Percentiles rank a stretch among this genome's conserved stretches.
Evolutionary conservation across 1,284 basidiomycete species (phyloP).

Genomic region (Cryptococcus hybrid): DNA sequence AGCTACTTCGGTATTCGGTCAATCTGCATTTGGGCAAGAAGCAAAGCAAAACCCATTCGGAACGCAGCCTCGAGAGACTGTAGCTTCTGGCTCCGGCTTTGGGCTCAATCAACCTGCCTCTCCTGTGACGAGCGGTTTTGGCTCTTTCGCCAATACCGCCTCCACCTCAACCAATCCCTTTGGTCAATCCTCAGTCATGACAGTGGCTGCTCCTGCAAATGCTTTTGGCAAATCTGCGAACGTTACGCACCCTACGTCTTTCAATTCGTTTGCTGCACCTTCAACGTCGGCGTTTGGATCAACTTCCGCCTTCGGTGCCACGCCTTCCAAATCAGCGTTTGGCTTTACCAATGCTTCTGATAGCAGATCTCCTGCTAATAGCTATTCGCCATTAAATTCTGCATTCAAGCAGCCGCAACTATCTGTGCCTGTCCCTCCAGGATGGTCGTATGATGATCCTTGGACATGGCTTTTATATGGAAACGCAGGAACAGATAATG

Average conservation of each 20-base stretch:
- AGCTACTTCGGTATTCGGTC: slow-evolving; percentile 53
- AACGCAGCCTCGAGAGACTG: not conserved
- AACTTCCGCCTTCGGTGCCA: slow-evolving; percentile 13
- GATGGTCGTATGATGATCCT: slow-evolving; percentile 44
- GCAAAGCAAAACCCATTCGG: slow-evolving; percentile 26
- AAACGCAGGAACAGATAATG: slow-evolving; percentile 13
- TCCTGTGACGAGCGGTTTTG: too few species aligned
- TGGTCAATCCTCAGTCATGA: too few species aligned
- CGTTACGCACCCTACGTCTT: slow-evolving; percentile 2
- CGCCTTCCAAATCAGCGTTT: slow-evolving; percentile 10
- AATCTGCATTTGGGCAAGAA: slow-evolving; percentile 38
- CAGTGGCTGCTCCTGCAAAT: too few species aligned
- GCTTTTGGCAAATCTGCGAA: slow-evolving; percentile 1
- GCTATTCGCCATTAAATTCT: not conserved
- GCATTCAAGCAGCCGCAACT: slow-evolving; percentile 10
- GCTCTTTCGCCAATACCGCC: not conserved
- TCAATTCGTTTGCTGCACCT: slow-evolving; percentile 10
- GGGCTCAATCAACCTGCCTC: too few species aligned
- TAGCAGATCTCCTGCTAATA: too few species aligned
- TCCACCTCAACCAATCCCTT: slow-evolving; percentile 8
- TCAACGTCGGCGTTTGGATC: slow-evolving; percentile 29
- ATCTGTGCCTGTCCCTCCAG: slow-evolving; percentile 48
- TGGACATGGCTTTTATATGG: slow-evolving; percentile 32
- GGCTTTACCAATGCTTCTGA: slow-evolving; percentile 2
- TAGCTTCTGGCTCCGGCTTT: too few species aligned